These are phyloP conservation scores for Elongisporangium undulatum DNA, from an alignment of 352 stramenopile species.

Conservation along the genomic window DNA sequence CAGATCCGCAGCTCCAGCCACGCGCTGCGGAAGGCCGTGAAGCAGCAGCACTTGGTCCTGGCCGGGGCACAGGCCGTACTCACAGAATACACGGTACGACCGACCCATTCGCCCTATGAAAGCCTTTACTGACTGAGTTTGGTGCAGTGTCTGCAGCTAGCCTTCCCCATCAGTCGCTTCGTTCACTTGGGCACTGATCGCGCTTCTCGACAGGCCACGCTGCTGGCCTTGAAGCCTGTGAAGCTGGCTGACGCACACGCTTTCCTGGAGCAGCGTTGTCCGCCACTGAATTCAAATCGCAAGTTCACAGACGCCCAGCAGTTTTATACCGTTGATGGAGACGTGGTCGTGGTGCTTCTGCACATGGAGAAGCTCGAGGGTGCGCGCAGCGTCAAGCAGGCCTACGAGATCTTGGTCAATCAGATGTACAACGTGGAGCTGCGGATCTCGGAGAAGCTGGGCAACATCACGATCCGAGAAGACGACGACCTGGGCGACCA, in stretches of 20 bases:
- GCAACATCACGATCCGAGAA: constrained; percentile 69
- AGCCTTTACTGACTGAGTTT: constrained; percentile 6
- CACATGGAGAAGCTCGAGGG: constrained; percentile 37
- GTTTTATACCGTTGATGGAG: constrained; percentile 32
- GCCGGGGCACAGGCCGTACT: constrained; percentile 22
- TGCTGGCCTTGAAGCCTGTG: constrained; percentile 17
- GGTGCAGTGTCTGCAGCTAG: constrained; percentile 14
- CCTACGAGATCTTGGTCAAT: constrained; percentile 36
- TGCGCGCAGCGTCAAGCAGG: constrained; percentile 22
- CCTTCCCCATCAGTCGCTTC: constrained; percentile 28
- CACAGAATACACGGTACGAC: constrained; percentile 16
- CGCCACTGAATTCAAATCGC: constrained; percentile 12
- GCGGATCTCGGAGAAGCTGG: constrained; percentile 58
- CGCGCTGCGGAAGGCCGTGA: constrained; percentile 23
- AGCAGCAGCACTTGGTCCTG: constrained; percentile 20
- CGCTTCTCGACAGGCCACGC: constrained; percentile 14
- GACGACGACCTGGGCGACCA: constrained; percentile 42
- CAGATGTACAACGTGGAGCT: constrained; percentile 57
- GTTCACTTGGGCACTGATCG: constrained; percentile 27
- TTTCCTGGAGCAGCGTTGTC: constrained; percentile 27
- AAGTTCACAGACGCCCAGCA: constrained; percentile 33
- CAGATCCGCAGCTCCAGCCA: constrained; percentile 13
- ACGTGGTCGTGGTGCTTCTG: constrained; percentile 38
- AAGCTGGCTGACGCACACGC: constrained; percentile 25
- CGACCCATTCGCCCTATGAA: background rate